A percentile compares a stretch with the other conserved stretches of the same genome.
phyloP scores from a whole-genome alignment of 2,329 filamentous ascomycete genomes.

The Paramyrothecium roridum region DNA sequence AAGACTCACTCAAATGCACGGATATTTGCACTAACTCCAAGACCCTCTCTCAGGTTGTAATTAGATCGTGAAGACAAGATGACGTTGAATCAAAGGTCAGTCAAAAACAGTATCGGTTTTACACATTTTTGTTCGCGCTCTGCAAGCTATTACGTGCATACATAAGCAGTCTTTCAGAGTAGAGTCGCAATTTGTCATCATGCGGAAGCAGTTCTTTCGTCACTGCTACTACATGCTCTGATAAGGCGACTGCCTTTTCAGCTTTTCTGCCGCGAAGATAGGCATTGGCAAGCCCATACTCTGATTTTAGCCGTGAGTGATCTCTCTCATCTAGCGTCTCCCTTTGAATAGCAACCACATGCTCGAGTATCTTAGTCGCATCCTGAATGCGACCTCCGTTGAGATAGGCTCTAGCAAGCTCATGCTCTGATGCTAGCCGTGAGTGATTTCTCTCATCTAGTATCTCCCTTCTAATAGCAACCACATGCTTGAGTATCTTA shows the following conservation, averaged over 20 bases:
- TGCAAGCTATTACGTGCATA: too few relatives aligned
- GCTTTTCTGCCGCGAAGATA: not conserved
- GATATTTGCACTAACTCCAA: too few relatives aligned
- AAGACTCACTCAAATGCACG: too few relatives aligned
- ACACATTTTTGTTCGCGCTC: too few relatives aligned
- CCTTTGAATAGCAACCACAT: not conserved
- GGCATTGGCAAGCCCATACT: constrained; percentile 2
- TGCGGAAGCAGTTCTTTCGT: not conserved
- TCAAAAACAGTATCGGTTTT: too few relatives aligned
- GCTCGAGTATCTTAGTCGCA: constrained; percentile 1
- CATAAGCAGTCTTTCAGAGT: too few relatives aligned
- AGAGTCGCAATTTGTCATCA: too few relatives aligned
- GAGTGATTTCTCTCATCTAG: not conserved
- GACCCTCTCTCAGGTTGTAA: too few relatives aligned
- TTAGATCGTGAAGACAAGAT: too few relatives aligned
- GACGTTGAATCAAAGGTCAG: too few relatives aligned
- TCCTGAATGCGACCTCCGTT: not conserved
- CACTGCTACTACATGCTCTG: constrained; percentile 1
- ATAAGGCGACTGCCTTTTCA: not conserved
- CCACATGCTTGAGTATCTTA: constrained; percentile 1
- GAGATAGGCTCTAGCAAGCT: constrained; percentile 2
- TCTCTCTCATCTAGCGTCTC: not conserved
- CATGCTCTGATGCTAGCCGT: constrained; percentile 3
- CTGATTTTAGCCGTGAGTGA: not conserved
- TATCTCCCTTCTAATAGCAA: not conserved